Evolutionary conservation across 306 rosid species (phyloP).

Genomic region (Medicago ruthenica): DNA sequence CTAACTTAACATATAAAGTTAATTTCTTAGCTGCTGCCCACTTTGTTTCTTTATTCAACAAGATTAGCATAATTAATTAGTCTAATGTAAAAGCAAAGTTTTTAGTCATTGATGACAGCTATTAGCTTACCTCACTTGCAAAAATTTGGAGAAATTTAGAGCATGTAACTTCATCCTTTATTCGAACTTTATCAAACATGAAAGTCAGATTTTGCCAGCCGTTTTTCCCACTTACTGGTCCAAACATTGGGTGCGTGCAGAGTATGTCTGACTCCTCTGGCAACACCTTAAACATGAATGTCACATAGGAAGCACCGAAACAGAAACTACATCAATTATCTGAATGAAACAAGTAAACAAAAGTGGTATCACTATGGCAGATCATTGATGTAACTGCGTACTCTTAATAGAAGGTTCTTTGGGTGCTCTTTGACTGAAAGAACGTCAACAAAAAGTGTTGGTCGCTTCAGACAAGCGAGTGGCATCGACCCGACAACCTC

Average conservation of each 20-base stretch:
- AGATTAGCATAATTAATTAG: background rate
- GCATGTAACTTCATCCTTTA: conserved; percentile 61
- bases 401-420: conserved; percentile 52
- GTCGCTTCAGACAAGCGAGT: conserved; percentile 47
- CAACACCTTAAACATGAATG: conserved; percentile 31
- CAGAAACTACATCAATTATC: background rate
- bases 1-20: conserved; percentile 1
- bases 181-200: conserved; percentile 66
- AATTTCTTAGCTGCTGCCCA: background rate
- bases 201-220: conserved; percentile 65
- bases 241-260: conserved; percentile 82
- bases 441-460: conserved; percentile 65
- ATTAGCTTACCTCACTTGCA: conserved; percentile 51
- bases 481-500: conserved; percentile 65
- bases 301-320: conserved; percentile 1
- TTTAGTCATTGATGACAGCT: background rate
- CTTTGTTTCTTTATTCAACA: conserved; percentile 25
- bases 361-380: too few relatives aligned
- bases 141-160: conserved; percentile 62
- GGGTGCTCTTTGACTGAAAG: conserved; percentile 80
- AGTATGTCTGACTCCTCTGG: conserved; percentile 64
- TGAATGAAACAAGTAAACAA: background rate
- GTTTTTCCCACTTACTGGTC: conserved; percentile 64
- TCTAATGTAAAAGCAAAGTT: conserved; percentile 11
- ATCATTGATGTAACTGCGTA: conserved; percentile 26